A percentile compares a stretch with the other conserved stretches of the same genome.
Evolutionary conservation across 441 rosid genomes (phyloP).

Genomic region (Arabidopsis hybrid): DNA sequence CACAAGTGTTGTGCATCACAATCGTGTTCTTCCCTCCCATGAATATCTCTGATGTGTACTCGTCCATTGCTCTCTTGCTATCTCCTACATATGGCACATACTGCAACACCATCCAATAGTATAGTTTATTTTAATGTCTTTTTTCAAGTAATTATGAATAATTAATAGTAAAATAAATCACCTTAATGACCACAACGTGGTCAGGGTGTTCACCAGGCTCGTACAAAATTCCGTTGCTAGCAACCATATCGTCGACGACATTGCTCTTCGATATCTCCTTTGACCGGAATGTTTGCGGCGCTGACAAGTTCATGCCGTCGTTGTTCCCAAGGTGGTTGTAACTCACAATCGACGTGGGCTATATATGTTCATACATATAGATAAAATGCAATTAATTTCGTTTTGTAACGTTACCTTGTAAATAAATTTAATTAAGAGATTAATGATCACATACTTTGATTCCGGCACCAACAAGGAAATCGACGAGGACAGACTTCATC

Average conservation of each 20-base stretch:
- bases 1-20: conserved; percentile 92
- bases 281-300: conserved; percentile 94
- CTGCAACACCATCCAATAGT: conserved; percentile 44
- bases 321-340: conserved; percentile 98
- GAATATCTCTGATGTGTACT: conserved; percentile 96
- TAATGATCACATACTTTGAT: conserved; percentile 63
- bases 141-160: neutral
- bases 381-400: conserved; percentile 1
- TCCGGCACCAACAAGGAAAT: conserved; percentile 98
- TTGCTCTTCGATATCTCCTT: conserved; percentile 97
- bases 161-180: conserved; percentile 19
- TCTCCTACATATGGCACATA: conserved; percentile 93
- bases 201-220: conserved; percentile 98
- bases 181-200: conserved; percentile 98
- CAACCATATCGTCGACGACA: conserved; percentile 96
- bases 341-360: conserved; percentile 97
- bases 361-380: neutral
- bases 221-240: conserved; percentile 77
- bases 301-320: conserved; percentile 97
- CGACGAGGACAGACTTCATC: conserved; percentile 94
- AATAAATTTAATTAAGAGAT: neutral
- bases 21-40: conserved; percentile 95
- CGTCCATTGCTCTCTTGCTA: conserved; percentile 99
- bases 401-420: conserved; percentile 11
- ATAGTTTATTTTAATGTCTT: too few species aligned